phyloP scores from a whole-genome alignment of 306 rosid species.

The Quercus gilva region DNA sequence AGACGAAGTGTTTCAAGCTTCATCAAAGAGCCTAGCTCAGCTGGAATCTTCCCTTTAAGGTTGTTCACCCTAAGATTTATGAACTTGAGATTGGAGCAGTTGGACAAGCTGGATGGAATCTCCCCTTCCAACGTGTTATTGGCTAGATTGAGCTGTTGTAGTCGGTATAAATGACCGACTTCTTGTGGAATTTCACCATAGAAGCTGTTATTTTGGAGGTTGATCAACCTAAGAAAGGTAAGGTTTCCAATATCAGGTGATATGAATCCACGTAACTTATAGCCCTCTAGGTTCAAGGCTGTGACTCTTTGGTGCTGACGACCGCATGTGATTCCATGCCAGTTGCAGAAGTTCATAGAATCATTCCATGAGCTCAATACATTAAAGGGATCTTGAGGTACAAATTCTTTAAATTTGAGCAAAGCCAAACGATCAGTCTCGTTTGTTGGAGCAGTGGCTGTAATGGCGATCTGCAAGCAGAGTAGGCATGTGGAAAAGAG shows the following conservation, averaged over 20 bases:
- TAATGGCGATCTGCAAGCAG: background rate
- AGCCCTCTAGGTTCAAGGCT: no score
- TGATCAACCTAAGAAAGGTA: conserved; percentile 10
- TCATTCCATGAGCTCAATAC: no score
- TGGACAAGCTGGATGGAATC: conserved; percentile 32
- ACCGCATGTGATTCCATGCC: no score
- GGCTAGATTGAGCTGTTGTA: background rate
- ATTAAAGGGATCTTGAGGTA: no score
- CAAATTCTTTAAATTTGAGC: background rate
- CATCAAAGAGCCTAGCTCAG: background rate
- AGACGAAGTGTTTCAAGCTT: accelerated
- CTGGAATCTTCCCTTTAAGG: conserved; percentile 16
- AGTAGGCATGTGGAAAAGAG: background rate
- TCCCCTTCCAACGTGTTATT: conserved; percentile 32
- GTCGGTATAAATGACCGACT: conserved; percentile 9
- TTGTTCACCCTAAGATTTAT: background rate
- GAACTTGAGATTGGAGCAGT: background rate
- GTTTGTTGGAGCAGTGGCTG: background rate
- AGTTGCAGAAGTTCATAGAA: no score
- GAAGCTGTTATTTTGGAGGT: conserved; percentile 18
- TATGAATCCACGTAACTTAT: no score
- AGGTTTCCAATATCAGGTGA: conserved; percentile 44
- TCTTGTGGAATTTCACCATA: conserved; percentile 29
- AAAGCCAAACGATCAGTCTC: background rate
- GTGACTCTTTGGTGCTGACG: no score